Evolutionary conservation across 2,329 filamentous ascomycete genomes (phyloP).

Genomic region (Penicillium corylophilum): DNA sequence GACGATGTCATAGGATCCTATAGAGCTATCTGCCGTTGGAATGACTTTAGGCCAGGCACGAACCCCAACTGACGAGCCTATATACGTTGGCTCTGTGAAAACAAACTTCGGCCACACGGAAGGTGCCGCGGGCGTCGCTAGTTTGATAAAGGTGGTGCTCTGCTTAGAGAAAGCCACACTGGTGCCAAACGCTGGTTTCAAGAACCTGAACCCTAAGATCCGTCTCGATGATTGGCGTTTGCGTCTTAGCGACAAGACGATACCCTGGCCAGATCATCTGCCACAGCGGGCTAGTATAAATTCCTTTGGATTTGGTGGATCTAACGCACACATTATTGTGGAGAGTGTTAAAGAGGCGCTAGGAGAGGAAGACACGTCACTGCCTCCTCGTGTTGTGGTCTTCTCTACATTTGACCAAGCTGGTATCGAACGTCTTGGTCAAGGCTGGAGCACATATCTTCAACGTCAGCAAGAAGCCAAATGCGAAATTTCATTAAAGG

Average conservation of each 20-base stretch:
- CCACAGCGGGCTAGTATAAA: slow-evolving; percentile 25
- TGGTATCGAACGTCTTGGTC: slow-evolving; percentile 16
- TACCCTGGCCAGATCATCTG: slow-evolving; percentile 21
- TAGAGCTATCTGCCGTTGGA: slow-evolving; percentile 18
- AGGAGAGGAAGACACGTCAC: slow-evolving; percentile 9
- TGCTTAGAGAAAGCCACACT: slow-evolving; percentile 43
- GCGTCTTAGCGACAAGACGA: slow-evolving; percentile 12
- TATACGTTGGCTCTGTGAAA: slow-evolving; percentile 33
- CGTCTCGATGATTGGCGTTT: slow-evolving; percentile 26
- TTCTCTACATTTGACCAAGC: slow-evolving; percentile 18
- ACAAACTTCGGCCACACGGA: slow-evolving; percentile 50
- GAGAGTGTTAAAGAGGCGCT: slow-evolving; percentile 19
- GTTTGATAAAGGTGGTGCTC: slow-evolving; percentile 48
- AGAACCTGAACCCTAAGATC: slow-evolving; percentile 44
- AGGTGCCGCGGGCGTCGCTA: slow-evolving; percentile 51
- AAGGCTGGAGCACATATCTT: slow-evolving; percentile 14
- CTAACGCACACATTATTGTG: slow-evolving; percentile 26
- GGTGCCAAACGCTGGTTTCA: slow-evolving; percentile 48
- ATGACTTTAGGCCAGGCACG: slow-evolving; percentile 15
- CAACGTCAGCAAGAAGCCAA: slow-evolving; percentile 7
- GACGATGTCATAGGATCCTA: slow-evolving; percentile 11
- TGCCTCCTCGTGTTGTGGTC: slow-evolving; percentile 14
- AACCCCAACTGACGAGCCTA: slow-evolving; percentile 11
- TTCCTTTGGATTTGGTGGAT: slow-evolving; percentile 32
- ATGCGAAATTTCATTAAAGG: slow-evolving; percentile 5